Evolutionary conservation across 345 rosid genomes (phyloP).

Genomic region (Eucalyptus regnans): DNA sequence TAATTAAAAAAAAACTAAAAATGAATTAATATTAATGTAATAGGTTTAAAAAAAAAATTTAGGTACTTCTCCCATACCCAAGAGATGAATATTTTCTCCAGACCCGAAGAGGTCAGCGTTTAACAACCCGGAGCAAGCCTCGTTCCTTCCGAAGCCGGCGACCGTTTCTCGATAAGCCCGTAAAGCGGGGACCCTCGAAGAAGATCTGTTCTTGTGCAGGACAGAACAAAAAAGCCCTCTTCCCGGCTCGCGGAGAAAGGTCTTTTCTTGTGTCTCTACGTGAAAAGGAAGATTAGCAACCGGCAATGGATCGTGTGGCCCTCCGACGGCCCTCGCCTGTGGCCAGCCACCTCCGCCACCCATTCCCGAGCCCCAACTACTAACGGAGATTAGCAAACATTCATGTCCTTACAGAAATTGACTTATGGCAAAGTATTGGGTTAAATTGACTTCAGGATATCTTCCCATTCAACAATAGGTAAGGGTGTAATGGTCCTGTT

Average conservation of each 20-base stretch:
- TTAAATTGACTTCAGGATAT: no score
- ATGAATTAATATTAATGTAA: no score
- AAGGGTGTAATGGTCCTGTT: background rate
- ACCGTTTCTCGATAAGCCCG: constrained; percentile 60
- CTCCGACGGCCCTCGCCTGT: rapidly evolving
- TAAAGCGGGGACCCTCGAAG: constrained; percentile 65
- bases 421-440: background rate
- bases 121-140: constrained; percentile 50
- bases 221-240: background rate
- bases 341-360: background rate
- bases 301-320: no score
- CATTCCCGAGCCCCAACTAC: background rate
- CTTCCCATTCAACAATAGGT: background rate
- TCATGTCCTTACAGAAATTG: background rate
- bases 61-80: constrained; percentile 7
- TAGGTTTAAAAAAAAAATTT: no score
- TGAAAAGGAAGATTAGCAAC: background rate
- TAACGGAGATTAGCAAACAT: background rate
- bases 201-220: constrained; percentile 16
- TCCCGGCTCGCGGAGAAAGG: background rate
- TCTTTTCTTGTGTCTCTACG: background rate
- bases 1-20: rapidly evolving
- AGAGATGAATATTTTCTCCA: constrained; percentile 20
- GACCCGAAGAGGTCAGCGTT: constrained; percentile 78
- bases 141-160: constrained; percentile 70